A percentile compares a stretch with the other conserved stretches of the same genome.
Conservation (phyloP, 805 yeast genomes). For the Saturnispora silvae region DNA sequence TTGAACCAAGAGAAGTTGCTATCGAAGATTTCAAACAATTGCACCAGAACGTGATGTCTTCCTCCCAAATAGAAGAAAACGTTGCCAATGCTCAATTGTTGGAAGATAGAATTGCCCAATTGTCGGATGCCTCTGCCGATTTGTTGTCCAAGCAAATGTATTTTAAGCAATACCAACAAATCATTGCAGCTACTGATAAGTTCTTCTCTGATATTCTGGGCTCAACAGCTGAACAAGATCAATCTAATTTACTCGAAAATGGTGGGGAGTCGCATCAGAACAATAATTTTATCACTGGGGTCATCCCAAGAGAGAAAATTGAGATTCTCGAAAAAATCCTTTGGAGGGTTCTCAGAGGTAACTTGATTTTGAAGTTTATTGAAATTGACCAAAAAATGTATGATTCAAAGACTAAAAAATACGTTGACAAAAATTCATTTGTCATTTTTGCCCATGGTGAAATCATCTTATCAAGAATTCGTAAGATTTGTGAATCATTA, state of each 20-base stretch:
- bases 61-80: slow-evolving; percentile 57
- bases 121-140: slow-evolving; percentile 57
- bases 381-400: slow-evolving; percentile 62
- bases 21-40: slow-evolving; percentile 16
- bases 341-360: slow-evolving; percentile 92
- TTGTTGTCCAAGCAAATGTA: slow-evolving; percentile 53
- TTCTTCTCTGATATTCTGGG: slow-evolving; percentile 28
- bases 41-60: slow-evolving; percentile 17
- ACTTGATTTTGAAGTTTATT: slow-evolving; percentile 63
- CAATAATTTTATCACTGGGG: slow-evolving; percentile 60
- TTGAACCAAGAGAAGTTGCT: slow-evolving; percentile 16
- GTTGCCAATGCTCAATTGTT: slow-evolving; percentile 50
- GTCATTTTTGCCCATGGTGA: slow-evolving; percentile 89
- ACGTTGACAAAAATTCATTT: slow-evolving; percentile 68
- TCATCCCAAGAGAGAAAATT: slow-evolving; percentile 62
- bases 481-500: slow-evolving; percentile 78
- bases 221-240: slow-evolving; percentile 19
- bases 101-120: slow-evolving; percentile 65
- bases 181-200: slow-evolving; percentile 38
- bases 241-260: slow-evolving; percentile 27
- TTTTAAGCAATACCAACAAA: slow-evolving; percentile 63
- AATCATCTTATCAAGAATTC: slow-evolving; percentile 58
- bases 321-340: slow-evolving; percentile 67
- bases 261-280: slow-evolving; percentile 30
- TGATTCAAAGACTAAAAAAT: slow-evolving; percentile 47